A percentile compares a stretch with the other conserved stretches of the same genome.
These are phyloP conservation scores for Nidularia pulvinata DNA, from an alignment of 768 basidiomycete genomes.

Conservation along the genomic window DNA sequence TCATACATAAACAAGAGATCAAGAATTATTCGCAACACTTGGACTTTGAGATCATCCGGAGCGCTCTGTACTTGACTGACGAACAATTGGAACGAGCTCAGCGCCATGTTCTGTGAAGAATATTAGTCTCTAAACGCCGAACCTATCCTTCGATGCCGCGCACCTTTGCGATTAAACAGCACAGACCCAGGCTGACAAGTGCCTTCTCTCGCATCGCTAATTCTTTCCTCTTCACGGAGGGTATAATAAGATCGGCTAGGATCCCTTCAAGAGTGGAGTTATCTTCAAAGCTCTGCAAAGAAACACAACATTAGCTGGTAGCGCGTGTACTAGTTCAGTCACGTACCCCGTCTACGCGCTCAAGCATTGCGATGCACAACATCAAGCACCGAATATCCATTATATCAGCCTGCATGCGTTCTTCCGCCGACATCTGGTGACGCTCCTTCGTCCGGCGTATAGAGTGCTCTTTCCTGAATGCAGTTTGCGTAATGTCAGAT, in stretches of 20 bases:
- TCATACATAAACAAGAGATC: slow-evolving; percentile 93
- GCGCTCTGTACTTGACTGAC: slow-evolving; percentile 76
- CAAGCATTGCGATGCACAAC: slow-evolving; percentile 85
- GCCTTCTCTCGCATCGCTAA: slow-evolving; percentile 80
- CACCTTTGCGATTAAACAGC: slow-evolving; percentile 83
- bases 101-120: slow-evolving; percentile 51
- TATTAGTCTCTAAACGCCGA: not conserved
- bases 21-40: slow-evolving; percentile 84
- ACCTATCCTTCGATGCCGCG: not conserved
- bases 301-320: slow-evolving; percentile 15
- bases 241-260: slow-evolving; percentile 85
- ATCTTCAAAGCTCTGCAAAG: slow-evolving; percentile 67
- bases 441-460: slow-evolving; percentile 45
- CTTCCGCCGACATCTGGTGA: slow-evolving; percentile 60
- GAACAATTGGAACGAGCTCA: slow-evolving; percentile 81
- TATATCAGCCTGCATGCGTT: slow-evolving; percentile 61
- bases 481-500: slow-evolving; percentile 19
- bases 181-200: slow-evolving; percentile 76
- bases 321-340: slow-evolving; percentile 8
- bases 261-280: slow-evolving; percentile 84
- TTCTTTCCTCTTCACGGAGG: slow-evolving; percentile 89
- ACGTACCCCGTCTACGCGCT: slow-evolving; percentile 87
- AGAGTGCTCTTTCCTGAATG: slow-evolving; percentile 23
- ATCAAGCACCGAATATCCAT: slow-evolving; percentile 83
- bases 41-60: slow-evolving; percentile 74